Conservation (phyloP, 2,329 filamentous ascomycete genomes). For the Verticillium zaregamsianum region DNA sequence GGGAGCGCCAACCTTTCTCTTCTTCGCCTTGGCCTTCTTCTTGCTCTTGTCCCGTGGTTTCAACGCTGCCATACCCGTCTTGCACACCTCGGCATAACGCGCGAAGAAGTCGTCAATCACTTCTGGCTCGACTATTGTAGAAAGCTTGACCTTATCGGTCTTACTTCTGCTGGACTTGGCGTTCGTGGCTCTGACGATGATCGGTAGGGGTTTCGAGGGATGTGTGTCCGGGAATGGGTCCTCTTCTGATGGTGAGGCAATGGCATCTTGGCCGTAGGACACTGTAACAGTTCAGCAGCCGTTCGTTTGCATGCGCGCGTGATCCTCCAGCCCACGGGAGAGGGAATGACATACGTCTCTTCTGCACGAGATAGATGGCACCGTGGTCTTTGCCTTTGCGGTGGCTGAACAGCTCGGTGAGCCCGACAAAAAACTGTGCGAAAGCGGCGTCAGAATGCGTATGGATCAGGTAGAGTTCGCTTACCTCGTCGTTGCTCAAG, state of each 20-base stretch:
- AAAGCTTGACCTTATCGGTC: conserved; percentile 65
- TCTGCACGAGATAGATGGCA: conserved; percentile 71
- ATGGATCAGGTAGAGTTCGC: conserved; percentile 1
- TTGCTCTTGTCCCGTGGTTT: conserved; percentile 93
- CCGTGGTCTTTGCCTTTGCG: conserved; percentile 68
- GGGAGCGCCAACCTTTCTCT: conserved; percentile 45
- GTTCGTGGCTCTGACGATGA: conserved; percentile 82
- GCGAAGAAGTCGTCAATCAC: conserved; percentile 77
- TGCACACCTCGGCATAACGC: conserved; percentile 86
- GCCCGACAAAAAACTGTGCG: conserved; percentile 67
- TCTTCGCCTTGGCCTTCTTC: conserved; percentile 75
- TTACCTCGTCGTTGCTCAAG: conserved; percentile 59
- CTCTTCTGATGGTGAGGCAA: conserved; percentile 17
- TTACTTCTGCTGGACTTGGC: conserved; percentile 61
- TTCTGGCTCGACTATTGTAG: conserved; percentile 74
- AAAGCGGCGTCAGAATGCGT: background rate
- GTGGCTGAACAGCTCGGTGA: conserved; percentile 63
- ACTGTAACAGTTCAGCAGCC: conserved; percentile 25
- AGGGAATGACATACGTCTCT: conserved; percentile 53
- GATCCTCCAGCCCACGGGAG: background rate
- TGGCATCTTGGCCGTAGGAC: conserved; percentile 37
- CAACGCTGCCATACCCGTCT: conserved; percentile 78
- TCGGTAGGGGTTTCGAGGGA: conserved; percentile 56
- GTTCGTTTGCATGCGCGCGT: background rate
- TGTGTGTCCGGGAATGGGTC: conserved; percentile 58